phyloP scores from a whole-genome alignment of 257 asterid genomes.

The Plectranthus barbatus region DNA sequence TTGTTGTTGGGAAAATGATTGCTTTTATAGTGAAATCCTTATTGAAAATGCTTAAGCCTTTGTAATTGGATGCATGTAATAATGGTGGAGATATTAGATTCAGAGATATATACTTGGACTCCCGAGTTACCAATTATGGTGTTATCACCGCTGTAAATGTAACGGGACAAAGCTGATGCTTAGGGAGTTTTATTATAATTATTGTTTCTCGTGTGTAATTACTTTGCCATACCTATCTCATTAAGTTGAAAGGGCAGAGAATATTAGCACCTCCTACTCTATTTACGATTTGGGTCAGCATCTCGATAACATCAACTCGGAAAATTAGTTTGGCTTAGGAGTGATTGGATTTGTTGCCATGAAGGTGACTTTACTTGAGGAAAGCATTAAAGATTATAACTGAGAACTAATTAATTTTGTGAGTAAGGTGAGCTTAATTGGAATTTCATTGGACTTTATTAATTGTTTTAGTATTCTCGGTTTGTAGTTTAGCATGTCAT shows the following conservation, averaged over 20 bases:
- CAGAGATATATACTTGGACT: background rate
- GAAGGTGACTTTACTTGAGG: background rate
- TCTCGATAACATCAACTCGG: background rate
- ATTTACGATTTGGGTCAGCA: background rate
- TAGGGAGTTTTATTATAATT: background rate
- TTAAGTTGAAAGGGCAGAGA: background rate
- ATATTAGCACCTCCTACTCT: background rate
- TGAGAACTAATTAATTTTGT: background rate
- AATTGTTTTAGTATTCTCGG: background rate
- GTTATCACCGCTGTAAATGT: background rate
- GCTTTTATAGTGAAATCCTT: background rate
- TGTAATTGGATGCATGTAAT: background rate
- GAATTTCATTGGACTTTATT: background rate
- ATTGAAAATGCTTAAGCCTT: background rate
- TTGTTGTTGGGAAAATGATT: background rate
- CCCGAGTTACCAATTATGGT: background rate
- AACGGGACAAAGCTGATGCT: no score
- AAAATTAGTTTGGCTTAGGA: background rate
- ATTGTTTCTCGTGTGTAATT: background rate
- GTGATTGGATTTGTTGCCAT: background rate
- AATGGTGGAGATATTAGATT: background rate
- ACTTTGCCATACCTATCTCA: background rate
- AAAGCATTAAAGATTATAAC: background rate
- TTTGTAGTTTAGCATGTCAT: background rate
- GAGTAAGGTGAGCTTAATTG: background rate